A percentile compares a stretch with the other conserved stretches of the same genome.
These are phyloP conservation scores for Perkinsus marinus DNA, from an alignment of 169 alveolate genomes.

Conservation along the genomic window DNA sequence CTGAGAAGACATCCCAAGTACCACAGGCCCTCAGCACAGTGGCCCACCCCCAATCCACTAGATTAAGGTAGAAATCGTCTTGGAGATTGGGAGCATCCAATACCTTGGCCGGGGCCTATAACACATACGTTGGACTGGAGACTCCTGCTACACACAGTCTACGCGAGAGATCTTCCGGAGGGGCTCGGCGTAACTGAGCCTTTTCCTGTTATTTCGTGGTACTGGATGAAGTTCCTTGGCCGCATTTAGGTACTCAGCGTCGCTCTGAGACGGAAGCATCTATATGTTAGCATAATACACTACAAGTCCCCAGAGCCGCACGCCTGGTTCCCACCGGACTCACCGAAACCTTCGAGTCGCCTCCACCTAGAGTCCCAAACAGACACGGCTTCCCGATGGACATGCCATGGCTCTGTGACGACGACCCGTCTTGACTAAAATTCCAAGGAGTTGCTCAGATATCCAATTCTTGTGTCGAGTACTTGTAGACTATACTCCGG, in stretches of 20 bases:
- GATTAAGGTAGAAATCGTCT: conserved; percentile 75
- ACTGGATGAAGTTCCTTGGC: neutral
- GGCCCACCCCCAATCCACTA: conserved; percentile 62
- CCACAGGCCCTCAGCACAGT: neutral
- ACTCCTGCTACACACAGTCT: neutral
- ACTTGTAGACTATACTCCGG: neutral
- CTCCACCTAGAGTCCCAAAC: neutral
- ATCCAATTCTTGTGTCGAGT: neutral
- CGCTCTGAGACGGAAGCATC: neutral
- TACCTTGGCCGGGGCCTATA: conserved; percentile 8
- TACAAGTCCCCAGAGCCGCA: neutral
- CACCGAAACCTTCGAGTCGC: too few relatives aligned
- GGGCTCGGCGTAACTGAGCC: neutral
- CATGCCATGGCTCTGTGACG: neutral
- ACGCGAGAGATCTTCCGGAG: neutral
- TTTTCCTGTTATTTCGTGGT: neutral
- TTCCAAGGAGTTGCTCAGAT: neutral
- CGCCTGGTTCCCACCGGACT: too few relatives aligned
- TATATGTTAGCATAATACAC: too few relatives aligned
- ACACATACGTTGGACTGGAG: conserved; percentile 3
- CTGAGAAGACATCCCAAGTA: neutral
- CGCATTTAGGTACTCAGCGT: neutral
- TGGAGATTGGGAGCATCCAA: conserved; percentile 78
- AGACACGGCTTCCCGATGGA: neutral
- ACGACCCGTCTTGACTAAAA: neutral